A percentile compares a stretch with the other conserved stretches of the same genome.
Evolutionary conservation across 1,284 basidiomycete genomes (phyloP).

Genomic region (Xanthoconium separans): DNA sequence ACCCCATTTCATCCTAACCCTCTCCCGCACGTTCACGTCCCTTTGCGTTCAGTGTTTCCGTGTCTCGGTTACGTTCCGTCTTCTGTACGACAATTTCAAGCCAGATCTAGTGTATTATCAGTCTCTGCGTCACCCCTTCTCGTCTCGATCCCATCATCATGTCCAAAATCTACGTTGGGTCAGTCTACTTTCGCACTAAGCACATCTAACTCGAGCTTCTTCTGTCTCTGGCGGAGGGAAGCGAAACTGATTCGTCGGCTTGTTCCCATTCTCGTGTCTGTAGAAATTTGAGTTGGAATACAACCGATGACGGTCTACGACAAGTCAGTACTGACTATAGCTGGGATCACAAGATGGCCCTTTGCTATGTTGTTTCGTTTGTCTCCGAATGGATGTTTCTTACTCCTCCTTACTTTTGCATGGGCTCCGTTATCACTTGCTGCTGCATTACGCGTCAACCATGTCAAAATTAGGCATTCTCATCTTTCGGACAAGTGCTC

Average conservation of each 20-base stretch:
- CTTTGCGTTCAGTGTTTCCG: constrained; percentile 48
- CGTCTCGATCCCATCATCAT: constrained; percentile 44
- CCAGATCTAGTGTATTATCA: constrained; percentile 37
- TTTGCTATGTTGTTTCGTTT: constrained; percentile 35
- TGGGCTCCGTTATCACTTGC: constrained; percentile 35
- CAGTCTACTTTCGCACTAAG: constrained; percentile 54
- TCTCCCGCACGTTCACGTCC: constrained; percentile 40
- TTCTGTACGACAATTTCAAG: constrained; percentile 38
- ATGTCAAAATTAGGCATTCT: constrained; percentile 66
- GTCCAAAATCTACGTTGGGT: constrained; percentile 87
- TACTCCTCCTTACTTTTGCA: constrained; percentile 28
- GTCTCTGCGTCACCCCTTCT: constrained; percentile 26
- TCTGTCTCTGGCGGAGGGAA: constrained; percentile 41
- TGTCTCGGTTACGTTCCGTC: constrained; percentile 47
- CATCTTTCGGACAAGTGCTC: constrained; percentile 62
- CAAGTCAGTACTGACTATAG: constrained; percentile 67
- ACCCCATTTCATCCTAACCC: constrained; percentile 29
- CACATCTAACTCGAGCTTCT: constrained; percentile 41
- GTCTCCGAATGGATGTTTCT: constrained; percentile 30
- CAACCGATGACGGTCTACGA: constrained; percentile 85
- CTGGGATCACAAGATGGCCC: constrained; percentile 36
- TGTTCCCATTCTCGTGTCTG: constrained; percentile 38
- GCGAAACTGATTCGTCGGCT: constrained; percentile 50
- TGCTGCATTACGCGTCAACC: constrained; percentile 20
- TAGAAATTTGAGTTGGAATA: constrained; percentile 93